Conservation (phyloP, 192 early-diverging fungal species). For the Coemansia sp. region DNA sequence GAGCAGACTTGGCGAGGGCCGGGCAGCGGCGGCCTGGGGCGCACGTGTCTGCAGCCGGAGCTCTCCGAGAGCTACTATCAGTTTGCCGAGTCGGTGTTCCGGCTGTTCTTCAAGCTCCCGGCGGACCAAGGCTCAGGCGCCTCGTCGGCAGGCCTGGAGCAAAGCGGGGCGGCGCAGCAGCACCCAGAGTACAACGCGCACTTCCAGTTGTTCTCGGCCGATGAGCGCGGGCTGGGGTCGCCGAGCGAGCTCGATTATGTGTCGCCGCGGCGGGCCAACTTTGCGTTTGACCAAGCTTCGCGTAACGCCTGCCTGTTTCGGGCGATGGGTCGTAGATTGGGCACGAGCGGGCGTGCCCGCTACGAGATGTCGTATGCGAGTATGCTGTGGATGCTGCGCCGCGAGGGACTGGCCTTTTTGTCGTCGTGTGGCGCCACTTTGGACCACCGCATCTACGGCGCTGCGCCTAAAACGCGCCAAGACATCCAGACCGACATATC, state of each 20-base stretch:
- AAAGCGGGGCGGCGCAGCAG: background rate
- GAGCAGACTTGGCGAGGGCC: background rate
- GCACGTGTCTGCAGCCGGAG: background rate
- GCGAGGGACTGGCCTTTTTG: background rate
- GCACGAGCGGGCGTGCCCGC: background rate
- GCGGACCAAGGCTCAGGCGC: background rate
- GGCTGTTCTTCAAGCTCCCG: background rate
- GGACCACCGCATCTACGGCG: background rate
- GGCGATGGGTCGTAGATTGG: background rate
- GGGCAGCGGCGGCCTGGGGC: background rate
- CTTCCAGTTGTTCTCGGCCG: background rate
- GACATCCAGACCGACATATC: background rate
- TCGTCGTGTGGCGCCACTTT: background rate
- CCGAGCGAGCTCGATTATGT: slow-evolving; percentile 1
- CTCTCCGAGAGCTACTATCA: background rate
- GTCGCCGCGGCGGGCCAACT: slow-evolving; percentile 3
- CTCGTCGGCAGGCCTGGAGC: background rate
- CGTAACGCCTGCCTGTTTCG: background rate
- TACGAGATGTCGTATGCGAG: slow-evolving; percentile 7
- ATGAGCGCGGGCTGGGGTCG: background rate
- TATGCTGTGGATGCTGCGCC: slow-evolving; percentile 3
- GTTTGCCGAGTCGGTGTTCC: background rate
- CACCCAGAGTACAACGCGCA: background rate
- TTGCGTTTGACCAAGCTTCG: background rate
- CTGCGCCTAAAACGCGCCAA: background rate